Conservation (phyloP, 768 basidiomycete species). For the Trametes punicea region DNA sequence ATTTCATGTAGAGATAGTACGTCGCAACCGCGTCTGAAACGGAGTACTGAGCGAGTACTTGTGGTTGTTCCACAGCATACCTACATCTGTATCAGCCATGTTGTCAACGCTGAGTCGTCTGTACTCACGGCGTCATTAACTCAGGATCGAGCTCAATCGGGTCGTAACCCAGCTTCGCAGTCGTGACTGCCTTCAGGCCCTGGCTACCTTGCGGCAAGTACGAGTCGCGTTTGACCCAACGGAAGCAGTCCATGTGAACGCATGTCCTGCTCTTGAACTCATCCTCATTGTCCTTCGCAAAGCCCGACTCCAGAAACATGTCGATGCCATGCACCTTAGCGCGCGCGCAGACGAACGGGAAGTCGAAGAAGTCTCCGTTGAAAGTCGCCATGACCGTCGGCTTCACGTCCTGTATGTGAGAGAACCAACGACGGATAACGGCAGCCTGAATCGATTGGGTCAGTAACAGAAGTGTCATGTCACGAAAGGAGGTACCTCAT, state of each 20-base stretch:
- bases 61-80: constrained; percentile 95
- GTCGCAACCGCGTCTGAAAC: constrained; percentile 99
- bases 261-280: constrained; percentile 93
- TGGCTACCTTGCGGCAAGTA: constrained; percentile 98
- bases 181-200: constrained; percentile 97
- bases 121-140: constrained; percentile 93
- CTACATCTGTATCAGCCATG: constrained; percentile 38
- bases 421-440: constrained; percentile 84
- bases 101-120: background rate
- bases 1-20: constrained; percentile 99
- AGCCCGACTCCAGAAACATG: constrained; percentile 95
- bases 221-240: constrained; percentile 99
- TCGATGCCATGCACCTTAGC: constrained; percentile 88
- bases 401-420: constrained; percentile 88
- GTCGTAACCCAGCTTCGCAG: constrained; percentile 91
- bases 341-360: constrained; percentile 90
- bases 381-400: constrained; percentile 98
- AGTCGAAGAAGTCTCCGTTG: constrained; percentile 99
- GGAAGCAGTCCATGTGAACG: constrained; percentile 98
- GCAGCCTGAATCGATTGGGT: constrained; percentile 51
- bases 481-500: constrained; percentile 63
- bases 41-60: constrained; percentile 92
- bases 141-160: constrained; percentile 98
- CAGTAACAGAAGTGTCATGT: background rate
- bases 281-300: constrained; percentile 85